These are phyloP conservation scores for Glebionis coronaria DNA, from an alignment of 129 eudicot species.

Conservation along the genomic window DNA sequence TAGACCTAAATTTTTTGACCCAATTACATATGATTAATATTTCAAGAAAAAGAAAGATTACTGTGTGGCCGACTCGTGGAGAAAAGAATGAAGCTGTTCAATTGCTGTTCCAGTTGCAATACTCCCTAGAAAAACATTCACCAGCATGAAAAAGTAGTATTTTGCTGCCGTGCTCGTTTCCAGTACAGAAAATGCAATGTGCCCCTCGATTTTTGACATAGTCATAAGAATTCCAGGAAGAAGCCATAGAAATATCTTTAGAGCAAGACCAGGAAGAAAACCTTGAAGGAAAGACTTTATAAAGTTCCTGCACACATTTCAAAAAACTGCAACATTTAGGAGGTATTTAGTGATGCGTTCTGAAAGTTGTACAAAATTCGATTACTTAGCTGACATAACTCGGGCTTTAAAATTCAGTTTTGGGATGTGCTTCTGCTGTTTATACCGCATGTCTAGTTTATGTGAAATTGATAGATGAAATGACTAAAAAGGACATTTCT, in stretches of 20 bases:
- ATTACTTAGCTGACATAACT: too few species aligned
- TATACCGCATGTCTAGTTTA: too few species aligned
- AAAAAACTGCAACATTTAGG: background rate
- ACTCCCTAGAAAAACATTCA: conserved; percentile 91
- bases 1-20: too few species aligned
- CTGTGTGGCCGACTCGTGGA: conserved; percentile 78
- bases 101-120: conserved; percentile 89
- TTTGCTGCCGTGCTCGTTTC: conserved; percentile 81
- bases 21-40: background rate
- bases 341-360: too few species aligned
- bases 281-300: conserved; percentile 92
- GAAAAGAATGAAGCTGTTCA: conserved; percentile 83
- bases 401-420: too few species aligned
- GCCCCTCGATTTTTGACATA: conserved; percentile 94
- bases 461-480: too few species aligned
- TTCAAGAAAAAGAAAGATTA: conserved; percentile 37
- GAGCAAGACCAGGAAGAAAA: conserved; percentile 95
- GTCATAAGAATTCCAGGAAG: conserved; percentile 82
- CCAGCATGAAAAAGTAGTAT: conserved; percentile 88
- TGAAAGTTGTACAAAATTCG: too few species aligned
- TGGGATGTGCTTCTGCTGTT: too few species aligned
- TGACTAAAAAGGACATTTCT: too few species aligned
- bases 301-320: conserved; percentile 57
- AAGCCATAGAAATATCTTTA: conserved; percentile 69
- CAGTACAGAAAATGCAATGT: conserved; percentile 67